These are phyloP conservation scores for Inga oerstediana DNA, from an alignment of 306 rosid genomes.

Conservation along the genomic window DNA sequence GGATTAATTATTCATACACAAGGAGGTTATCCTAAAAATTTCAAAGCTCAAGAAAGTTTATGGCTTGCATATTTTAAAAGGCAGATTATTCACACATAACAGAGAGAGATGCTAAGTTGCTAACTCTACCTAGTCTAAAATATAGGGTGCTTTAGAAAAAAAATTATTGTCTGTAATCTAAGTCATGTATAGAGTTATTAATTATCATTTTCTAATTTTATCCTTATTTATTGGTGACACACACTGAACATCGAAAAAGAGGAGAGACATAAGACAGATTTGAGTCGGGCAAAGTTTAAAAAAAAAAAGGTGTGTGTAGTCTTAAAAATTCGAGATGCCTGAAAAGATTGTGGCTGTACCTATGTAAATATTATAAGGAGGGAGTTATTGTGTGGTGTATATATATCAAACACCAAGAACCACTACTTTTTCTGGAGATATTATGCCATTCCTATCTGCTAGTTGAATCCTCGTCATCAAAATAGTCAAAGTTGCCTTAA, in stretches of 20 bases:
- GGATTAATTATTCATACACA: not conserved
- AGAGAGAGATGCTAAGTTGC: no score
- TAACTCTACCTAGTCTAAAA: no score
- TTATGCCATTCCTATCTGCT: not conserved
- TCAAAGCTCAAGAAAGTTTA: not conserved
- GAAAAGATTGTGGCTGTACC: not conserved
- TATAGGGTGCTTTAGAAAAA: no score
- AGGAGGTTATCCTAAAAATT: not conserved
- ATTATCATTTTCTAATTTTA: no score
- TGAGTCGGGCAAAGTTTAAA: no score
- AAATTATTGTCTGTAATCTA: no score
- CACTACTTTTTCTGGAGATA: not conserved
- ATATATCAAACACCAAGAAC: not conserved
- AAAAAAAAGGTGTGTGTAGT: no score
- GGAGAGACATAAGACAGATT: no score
- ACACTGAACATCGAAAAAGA: no score
- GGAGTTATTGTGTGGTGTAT: not conserved
- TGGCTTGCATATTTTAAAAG: not conserved
- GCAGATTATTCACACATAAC: not conserved
- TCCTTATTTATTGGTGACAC: no score
- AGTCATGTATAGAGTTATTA: no score
- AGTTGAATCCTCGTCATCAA: not conserved
- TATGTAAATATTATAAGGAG: not conserved
- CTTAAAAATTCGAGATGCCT: not conserved
- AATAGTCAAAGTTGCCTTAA: constrained; percentile 26